These are phyloP conservation scores for Austroboletus novae-zelandiae DNA, from an alignment of 1,284 basidiomycete species.

Conservation along the genomic window DNA sequence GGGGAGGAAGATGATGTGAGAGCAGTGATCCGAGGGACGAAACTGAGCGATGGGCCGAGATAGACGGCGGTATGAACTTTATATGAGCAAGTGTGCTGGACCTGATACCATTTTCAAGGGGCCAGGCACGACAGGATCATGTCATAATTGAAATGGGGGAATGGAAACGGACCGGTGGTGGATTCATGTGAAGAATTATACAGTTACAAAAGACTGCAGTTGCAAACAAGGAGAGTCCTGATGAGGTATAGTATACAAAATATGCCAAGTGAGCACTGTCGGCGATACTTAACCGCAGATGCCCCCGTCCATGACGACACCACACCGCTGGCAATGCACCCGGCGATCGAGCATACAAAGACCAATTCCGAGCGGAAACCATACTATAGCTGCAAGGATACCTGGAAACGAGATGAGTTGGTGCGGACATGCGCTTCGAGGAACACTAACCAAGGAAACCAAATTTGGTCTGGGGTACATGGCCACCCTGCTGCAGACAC, in stretches of 20 bases:
- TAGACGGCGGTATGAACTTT: not conserved
- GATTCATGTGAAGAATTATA: constrained; percentile 11
- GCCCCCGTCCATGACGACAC: constrained; percentile 35
- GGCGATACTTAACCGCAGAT: constrained; percentile 31
- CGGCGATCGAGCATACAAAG: constrained; percentile 70
- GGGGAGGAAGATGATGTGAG: not conserved
- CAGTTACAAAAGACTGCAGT: constrained; percentile 16
- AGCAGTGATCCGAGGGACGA: not conserved
- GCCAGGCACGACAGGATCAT: not conserved
- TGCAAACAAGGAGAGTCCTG: constrained; percentile 1
- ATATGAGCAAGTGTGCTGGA: no score
- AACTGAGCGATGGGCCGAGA: not conserved
- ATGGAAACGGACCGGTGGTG: not conserved
- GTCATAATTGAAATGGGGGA: not conserved
- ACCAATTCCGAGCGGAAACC: constrained; percentile 78
- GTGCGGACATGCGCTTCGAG: not conserved
- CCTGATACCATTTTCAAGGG: not conserved
- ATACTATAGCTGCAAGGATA: constrained; percentile 71
- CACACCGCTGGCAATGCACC: constrained; percentile 63
- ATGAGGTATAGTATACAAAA: not conserved
- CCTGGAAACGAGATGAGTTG: constrained; percentile 39
- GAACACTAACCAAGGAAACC: constrained; percentile 62
- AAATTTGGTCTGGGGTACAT: constrained; percentile 58
- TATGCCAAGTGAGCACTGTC: not conserved
- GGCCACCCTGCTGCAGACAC: constrained; percentile 70